Conservation (phyloP, 768 basidiomycete species). For the Boletales sp. region DNA sequence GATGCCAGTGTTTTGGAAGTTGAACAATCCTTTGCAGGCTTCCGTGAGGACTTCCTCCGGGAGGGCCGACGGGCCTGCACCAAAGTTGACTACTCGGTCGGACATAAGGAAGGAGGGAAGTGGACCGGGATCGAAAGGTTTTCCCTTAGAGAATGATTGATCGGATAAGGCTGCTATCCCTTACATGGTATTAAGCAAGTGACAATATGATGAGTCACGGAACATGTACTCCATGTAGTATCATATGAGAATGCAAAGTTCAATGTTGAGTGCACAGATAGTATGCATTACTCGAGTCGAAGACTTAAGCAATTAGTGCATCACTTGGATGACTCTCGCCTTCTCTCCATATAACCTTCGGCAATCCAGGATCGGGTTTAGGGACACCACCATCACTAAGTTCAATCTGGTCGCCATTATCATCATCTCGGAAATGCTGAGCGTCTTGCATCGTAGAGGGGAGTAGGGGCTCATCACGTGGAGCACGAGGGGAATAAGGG, state of each 20-base stretch:
- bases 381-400: conserved; percentile 17
- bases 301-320: conserved; percentile 11
- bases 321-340: conserved; percentile 25
- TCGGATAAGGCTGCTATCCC: no score
- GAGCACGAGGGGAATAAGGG: conserved; percentile 69
- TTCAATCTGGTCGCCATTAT: conserved; percentile 25
- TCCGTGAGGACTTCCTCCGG: conserved; percentile 83
- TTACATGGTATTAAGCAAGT: neutral
- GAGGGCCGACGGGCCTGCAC: conserved; percentile 90
- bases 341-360: conserved; percentile 29
- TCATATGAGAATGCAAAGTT: neutral
- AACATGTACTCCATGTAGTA: neutral
- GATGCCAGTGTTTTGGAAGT: conserved; percentile 88
- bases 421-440: conserved; percentile 11
- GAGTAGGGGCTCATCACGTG: conserved; percentile 39
- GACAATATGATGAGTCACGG: neutral
- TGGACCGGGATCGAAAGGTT: neutral
- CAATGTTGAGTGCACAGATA: no score
- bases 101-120: conserved; percentile 15
- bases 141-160: neutral
- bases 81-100: conserved; percentile 77
- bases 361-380: conserved; percentile 4
- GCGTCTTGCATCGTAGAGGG: conserved; percentile 33
- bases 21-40: conserved; percentile 80
- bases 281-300: neutral